Evolutionary conservation across 345 rosid species (phyloP), one percentile per base, ranked within the genome.

Genomic region (Citrus inodora): DNA sequence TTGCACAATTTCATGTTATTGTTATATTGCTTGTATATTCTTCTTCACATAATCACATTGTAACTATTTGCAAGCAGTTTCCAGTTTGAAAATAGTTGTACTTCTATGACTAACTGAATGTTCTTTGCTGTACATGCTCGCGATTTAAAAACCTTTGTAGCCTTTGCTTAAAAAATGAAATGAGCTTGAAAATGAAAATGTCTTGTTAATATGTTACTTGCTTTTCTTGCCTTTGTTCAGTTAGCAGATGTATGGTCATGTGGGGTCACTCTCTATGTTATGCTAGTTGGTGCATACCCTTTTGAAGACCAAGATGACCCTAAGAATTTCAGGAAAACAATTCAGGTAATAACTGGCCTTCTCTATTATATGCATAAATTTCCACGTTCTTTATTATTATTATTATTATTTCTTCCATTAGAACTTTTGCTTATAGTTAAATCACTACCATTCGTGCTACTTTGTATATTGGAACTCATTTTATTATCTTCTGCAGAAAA

Each of bases 241-340:
- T 68, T 88, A 85, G 98, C 98, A 53, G 98, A 94, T 88, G 94
- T 94, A 59, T 94, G 98, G 98, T 94, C 98, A 13, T 94, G 98
- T 70, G 97, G 98, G 78, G 98, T 94, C 74, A 94, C 97, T 73
- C 94, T 94, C 35, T 94, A 93, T 78, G 97, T 94, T 27, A 94
- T 94, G 98, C 79, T 94, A 77, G 97, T 94, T 68, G 98, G 98
- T 63, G 97, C 93, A 58, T 94, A 94, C 82, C 98, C 98, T 28
- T 94, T 94, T 79, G 98, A 94, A 80, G 98, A 94, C 84, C 95
- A 89, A 46, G 81, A 86, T 68, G 98, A 94, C 81, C 97, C 98
- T 14, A 89, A 86, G 77, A 93, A 94, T 89, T 91, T 92, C 83
- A 87, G 97, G 83, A 94, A 90, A 87, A 93, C 98, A 66, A 93